Evolutionary conservation across 257 asterid species (phyloP).

Genomic region (Lantana camara): DNA sequence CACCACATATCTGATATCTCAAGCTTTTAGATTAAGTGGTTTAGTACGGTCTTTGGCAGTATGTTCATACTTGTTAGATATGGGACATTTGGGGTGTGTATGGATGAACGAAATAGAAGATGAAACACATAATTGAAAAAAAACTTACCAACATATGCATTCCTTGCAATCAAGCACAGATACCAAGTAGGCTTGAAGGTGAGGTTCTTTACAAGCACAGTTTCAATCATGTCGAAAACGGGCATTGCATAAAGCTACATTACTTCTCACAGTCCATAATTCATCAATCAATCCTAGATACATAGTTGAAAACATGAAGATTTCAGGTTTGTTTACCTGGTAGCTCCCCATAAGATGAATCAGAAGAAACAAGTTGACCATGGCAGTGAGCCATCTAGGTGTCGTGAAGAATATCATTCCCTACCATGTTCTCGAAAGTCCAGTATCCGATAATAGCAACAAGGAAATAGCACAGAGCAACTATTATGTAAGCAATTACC

Average conservation of each 20-base stretch:
- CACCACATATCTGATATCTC: too few species aligned
- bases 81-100: too few species aligned
- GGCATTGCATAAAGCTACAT: conserved; percentile 48
- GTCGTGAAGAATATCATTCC: conserved; percentile 30
- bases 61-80: too few species aligned
- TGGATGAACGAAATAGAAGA: too few species aligned
- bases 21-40: not conserved
- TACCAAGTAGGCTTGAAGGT: conserved; percentile 35
- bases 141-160: conserved; percentile 44
- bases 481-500: too few species aligned
- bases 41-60: too few species aligned
- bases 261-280: not conserved
- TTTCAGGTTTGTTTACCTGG: conserved; percentile 37
- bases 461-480: too few species aligned
- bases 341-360: conserved; percentile 46
- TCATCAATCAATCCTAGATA: too few species aligned
- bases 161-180: conserved; percentile 38
- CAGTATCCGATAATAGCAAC: too few species aligned
- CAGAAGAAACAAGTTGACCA: conserved; percentile 45
- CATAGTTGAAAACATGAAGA: too few species aligned
- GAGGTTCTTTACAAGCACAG: conserved; percentile 39
- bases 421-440: conserved; percentile 29
- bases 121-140: not conserved
- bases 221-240: conserved; percentile 51
- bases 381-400: conserved; percentile 43